Conservation (phyloP, 2,329 filamentous ascomycete species). For the Sarocladium brachiariae region DNA sequence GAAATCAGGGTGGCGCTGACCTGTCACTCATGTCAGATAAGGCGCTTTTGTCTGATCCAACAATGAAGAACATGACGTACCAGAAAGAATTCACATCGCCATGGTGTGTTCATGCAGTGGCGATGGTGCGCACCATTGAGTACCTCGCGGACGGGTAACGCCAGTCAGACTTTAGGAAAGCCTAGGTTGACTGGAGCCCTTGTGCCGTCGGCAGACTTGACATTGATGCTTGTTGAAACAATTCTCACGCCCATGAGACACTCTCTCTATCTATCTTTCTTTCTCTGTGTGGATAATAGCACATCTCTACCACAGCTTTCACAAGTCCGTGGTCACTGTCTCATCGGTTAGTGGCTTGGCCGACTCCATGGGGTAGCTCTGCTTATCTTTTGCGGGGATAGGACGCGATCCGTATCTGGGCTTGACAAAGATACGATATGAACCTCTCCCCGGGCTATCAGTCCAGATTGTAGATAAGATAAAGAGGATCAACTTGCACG, state of each 20-base stretch:
- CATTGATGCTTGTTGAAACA: not conserved
- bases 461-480: too few relatives aligned
- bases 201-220: not conserved
- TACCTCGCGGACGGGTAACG: not conserved
- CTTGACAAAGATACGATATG: not conserved
- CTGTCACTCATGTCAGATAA: not conserved
- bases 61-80: not conserved
- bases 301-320: not conserved
- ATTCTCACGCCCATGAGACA: not conserved
- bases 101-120: not conserved
- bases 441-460: too few relatives aligned
- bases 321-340: not conserved
- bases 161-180: not conserved
- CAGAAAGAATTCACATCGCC: not conserved
- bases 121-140: not conserved
- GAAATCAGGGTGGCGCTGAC: not conserved
- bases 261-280: not conserved
- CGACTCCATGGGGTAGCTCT: conserved; percentile 24
- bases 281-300: too few relatives aligned
- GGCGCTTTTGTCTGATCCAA: not conserved
- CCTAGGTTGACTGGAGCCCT: not conserved
- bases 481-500: too few relatives aligned
- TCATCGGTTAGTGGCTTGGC: not conserved
- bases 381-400: not conserved
- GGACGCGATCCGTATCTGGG: not conserved